These are phyloP conservation scores for Emergomyces pasteurianus DNA, from an alignment of 2,329 filamentous ascomycete genomes.

Conservation along the genomic window DNA sequence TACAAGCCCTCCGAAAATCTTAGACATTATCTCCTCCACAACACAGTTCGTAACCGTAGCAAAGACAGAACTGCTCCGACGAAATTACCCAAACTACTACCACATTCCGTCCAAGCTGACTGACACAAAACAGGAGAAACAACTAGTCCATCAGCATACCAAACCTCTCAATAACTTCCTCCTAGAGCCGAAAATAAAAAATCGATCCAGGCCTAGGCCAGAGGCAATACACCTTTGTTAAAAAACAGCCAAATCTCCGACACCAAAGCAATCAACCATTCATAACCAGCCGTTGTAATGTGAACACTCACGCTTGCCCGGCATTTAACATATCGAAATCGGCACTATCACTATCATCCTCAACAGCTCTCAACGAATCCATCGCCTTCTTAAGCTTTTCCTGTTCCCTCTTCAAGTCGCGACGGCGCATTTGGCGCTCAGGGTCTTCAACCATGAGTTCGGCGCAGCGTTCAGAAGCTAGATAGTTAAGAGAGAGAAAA, in stretches of 20 bases:
- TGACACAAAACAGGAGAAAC: background rate
- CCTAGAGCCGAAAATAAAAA: background rate
- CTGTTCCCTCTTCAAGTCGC: slow-evolving; percentile 19
- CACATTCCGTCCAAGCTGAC: background rate
- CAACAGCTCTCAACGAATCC: slow-evolving; percentile 13
- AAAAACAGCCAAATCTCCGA: background rate
- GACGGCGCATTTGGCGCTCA: slow-evolving; percentile 22
- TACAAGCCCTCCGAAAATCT: too few species aligned
- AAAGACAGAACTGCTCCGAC: background rate
- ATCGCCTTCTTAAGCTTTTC: slow-evolving; percentile 25
- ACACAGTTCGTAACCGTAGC: too few species aligned
- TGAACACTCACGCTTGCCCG: background rate
- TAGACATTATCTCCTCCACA: too few species aligned
- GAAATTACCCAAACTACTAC: background rate
- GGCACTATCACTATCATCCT: background rate
- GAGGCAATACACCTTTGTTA: too few species aligned
- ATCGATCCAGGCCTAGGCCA: too few species aligned
- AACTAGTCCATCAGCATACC: background rate
- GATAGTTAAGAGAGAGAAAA: too few species aligned
- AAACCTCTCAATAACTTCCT: background rate
- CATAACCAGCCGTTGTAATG: background rate
- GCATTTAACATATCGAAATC: background rate
- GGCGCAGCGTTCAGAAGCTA: slow-evolving; percentile 24
- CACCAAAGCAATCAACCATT: background rate
- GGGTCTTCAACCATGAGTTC: slow-evolving; percentile 28